phyloP scores from a whole-genome alignment of 2,329 filamentous ascomycete genomes.

The Exophiala dermatitidis region DNA sequence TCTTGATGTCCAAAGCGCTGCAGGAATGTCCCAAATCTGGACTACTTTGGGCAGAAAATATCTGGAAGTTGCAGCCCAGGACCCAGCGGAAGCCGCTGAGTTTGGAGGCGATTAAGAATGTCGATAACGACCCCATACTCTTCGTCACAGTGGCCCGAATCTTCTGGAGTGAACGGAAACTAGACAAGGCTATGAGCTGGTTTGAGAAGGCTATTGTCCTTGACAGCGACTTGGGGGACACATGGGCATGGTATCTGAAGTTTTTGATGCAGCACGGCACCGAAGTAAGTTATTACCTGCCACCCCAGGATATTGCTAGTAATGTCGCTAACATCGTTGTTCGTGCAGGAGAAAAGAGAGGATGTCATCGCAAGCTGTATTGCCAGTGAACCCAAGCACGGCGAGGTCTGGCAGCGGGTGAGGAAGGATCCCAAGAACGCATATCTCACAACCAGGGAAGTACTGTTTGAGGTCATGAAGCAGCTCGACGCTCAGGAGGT shows the following conservation, averaged over 20 bases:
- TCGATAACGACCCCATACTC: constrained; percentile 81
- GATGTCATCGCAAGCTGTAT: constrained; percentile 78
- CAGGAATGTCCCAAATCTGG: constrained; percentile 87
- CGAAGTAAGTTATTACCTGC: constrained; percentile 43
- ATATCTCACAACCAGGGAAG: constrained; percentile 65
- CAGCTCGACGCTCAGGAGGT: constrained; percentile 36
- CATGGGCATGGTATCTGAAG: constrained; percentile 97
- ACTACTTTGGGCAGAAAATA: constrained; percentile 85
- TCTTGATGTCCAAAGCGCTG: constrained; percentile 84
- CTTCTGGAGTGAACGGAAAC: constrained; percentile 86
- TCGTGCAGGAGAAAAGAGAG: constrained; percentile 64
- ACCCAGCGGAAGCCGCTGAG: constrained; percentile 88
- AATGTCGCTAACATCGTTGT: constrained; percentile 6
- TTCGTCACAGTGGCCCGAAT: constrained; percentile 90
- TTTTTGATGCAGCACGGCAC: constrained; percentile 90
- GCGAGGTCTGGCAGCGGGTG: constrained; percentile 81
- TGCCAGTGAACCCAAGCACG: constrained; percentile 79
- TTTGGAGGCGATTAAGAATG: constrained; percentile 92
- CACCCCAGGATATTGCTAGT: constrained; percentile 8
- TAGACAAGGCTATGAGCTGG: constrained; percentile 94
- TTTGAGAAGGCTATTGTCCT: constrained; percentile 91
- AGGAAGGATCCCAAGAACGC: constrained; percentile 82
- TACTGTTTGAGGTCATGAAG: constrained; percentile 69
- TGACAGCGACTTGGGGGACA: constrained; percentile 81
- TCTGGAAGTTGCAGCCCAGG: constrained; percentile 85